Evolutionary conservation across 1,284 basidiomycete genomes (phyloP), one percentile per base, ranked within the genome.

Genomic region (Malassezia cuniculi): DNA sequence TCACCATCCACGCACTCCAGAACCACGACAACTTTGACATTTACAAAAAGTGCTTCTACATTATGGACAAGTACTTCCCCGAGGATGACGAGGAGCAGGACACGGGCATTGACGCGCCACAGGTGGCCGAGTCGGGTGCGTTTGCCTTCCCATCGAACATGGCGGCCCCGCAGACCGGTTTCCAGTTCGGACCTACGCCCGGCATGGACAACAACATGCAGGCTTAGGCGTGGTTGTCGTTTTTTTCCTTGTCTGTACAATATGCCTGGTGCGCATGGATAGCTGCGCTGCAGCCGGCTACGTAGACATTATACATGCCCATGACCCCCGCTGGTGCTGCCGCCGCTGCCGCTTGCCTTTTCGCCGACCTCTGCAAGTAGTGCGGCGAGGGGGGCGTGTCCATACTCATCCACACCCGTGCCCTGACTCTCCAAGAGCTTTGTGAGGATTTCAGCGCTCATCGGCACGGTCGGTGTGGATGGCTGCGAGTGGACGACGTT

Each of bases 1-100:
- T 90, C 52, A 82, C 85, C 17, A 94, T 97, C 68, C 90, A 95
- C 76, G 90, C 94, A 71, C 78, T 97, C 49, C 93, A 99, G 72
- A 87, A 93, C 71, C 93, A 97, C 71, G 90, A 97, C 73, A 99
- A 95, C 72, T 71, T 95, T 70, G 90, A 97, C 65, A 97, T 97
- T 64, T 76, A 97, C 75, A 95, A 94, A 76, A 97, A 97, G 74
- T 90, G 89, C 48, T 97, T 93, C 78, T 90, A 87, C 71, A 94
- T 95, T 69, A 66, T 66, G 62, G 62, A 66, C 57, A 60, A 61
- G 50, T 66, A 68, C 52, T 68, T 66, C 59, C 62, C 66, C 14
- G 66, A 68, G 34, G 66, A 74, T 55, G 73, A 74, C 47, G 74
- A 73, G 48, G 73, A 72, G 50, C 52, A 51, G 33, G 60, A 60